Conservation (phyloP, 768 basidiomycete genomes). For the Daedalea quercina region DNA sequence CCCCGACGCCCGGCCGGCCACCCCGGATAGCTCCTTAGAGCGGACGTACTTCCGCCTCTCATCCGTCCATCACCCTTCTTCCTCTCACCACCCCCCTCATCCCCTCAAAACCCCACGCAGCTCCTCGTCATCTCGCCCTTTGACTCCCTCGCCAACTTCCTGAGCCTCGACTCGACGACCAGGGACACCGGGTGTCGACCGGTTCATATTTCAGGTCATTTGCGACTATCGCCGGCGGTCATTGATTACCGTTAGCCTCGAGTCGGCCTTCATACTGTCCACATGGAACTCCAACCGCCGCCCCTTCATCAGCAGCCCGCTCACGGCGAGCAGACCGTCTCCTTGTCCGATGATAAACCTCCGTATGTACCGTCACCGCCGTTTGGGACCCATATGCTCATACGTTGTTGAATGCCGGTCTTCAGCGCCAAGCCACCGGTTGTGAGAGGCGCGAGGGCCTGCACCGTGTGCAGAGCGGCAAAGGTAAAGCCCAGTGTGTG, state of each 20-base stretch:
- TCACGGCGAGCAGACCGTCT: not conserved
- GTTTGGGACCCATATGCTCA: not conserved
- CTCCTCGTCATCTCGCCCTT: not conserved
- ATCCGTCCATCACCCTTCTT: not conserved
- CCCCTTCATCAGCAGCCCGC: not conserved
- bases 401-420: not conserved
- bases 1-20: not conserved
- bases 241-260: conserved; percentile 1
- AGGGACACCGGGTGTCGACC: not conserved
- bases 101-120: not conserved
- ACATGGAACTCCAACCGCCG: conserved; percentile 8
- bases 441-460: conserved; percentile 53
- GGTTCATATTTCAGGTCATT: not conserved
- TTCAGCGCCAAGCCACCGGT: conserved; percentile 36
- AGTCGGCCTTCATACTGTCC: conserved; percentile 4
- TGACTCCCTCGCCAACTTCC: not conserved
- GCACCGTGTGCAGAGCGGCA: conserved; percentile 79
- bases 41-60: not conserved
- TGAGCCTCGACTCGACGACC: not conserved
- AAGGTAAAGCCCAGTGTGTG: conserved; percentile 42
- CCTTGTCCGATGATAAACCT: conserved; percentile 1
- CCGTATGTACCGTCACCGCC: conserved; percentile 3
- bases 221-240: not conserved
- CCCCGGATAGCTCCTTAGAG: not conserved
- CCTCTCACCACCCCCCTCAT: conserved; percentile 1